These are phyloP conservation scores for Afroboletus lepidellus DNA, from an alignment of 1,284 basidiomycete genomes.

Conservation along the genomic window DNA sequence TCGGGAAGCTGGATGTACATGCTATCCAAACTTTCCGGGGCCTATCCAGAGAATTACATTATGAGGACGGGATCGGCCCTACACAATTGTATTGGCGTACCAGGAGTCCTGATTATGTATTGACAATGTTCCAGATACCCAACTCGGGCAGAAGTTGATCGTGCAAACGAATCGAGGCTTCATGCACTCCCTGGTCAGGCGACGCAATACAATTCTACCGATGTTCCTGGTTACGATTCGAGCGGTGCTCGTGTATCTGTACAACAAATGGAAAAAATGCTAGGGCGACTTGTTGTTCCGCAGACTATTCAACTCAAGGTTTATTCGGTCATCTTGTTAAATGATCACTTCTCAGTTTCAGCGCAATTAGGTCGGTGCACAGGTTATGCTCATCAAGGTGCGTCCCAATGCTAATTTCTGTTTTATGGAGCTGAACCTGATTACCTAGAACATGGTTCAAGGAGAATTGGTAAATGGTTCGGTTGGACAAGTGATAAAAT, in stretches of 20 bases:
- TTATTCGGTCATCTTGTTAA: not conserved
- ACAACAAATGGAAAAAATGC: conserved; percentile 27
- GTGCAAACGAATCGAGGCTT: conserved; percentile 32
- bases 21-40: conserved; percentile 56
- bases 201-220: conserved; percentile 24
- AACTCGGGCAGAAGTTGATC: conserved; percentile 32
- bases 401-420: not conserved
- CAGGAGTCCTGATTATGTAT: not conserved
- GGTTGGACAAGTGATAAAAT: conserved; percentile 78
- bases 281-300: conserved; percentile 31
- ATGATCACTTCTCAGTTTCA: conserved; percentile 9
- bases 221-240: conserved; percentile 26
- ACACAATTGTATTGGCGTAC: conserved; percentile 67
- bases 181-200: conserved; percentile 22
- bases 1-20: conserved; percentile 56
- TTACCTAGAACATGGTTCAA: conserved; percentile 50
- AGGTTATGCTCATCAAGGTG: conserved; percentile 78
- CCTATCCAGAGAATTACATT: conserved; percentile 59
- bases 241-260: conserved; percentile 23
- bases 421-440: not conserved
- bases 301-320: conserved; percentile 29
- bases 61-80: conserved; percentile 73
- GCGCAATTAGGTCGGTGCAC: conserved; percentile 37
- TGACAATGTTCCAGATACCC: conserved; percentile 27
- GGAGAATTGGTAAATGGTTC: conserved; percentile 83